A percentile compares a stretch with the other conserved stretches of the same genome.
phyloP scores from a whole-genome alignment of 148 eudicot species.

The Arctostaphylos glauca region DNA sequence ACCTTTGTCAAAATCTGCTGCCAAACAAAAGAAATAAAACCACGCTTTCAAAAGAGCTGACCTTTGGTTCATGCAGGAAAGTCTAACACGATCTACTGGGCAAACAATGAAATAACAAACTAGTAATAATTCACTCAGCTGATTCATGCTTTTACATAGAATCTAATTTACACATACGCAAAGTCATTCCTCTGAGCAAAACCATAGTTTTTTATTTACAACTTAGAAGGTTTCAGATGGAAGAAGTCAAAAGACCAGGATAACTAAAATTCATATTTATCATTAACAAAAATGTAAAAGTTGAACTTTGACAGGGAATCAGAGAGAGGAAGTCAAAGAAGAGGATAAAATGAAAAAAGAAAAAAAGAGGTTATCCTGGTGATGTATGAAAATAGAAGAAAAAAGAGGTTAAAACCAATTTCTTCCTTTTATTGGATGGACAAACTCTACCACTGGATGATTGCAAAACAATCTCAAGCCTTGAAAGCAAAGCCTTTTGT shows the following conservation, averaged over 20 bases:
- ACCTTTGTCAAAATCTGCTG: constrained; percentile 14
- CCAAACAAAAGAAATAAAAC: constrained; percentile 3
- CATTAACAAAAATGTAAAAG: neutral
- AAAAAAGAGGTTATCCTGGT: neutral
- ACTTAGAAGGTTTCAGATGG: neutral
- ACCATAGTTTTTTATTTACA: neutral
- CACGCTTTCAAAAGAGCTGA: neutral
- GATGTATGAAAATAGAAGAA: neutral
- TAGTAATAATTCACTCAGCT: constrained; percentile 1
- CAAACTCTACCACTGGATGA: neutral
- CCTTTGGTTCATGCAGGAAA: no score
- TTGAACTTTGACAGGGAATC: neutral
- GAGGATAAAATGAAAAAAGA: neutral
- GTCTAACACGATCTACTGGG: neutral
- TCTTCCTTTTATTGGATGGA: neutral
- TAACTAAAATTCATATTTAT: neutral
- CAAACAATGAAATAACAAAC: neutral
- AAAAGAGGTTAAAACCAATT: neutral
- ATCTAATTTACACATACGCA: neutral
- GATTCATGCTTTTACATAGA: neutral
- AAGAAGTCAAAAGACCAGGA: neutral
- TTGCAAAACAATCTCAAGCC: neutral
- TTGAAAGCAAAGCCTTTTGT: neutral
- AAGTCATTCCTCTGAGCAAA: neutral
- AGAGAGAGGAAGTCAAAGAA: neutral